Evolutionary conservation across 768 basidiomycete species (phyloP).

Genomic region (Auricularia sp.): DNA sequence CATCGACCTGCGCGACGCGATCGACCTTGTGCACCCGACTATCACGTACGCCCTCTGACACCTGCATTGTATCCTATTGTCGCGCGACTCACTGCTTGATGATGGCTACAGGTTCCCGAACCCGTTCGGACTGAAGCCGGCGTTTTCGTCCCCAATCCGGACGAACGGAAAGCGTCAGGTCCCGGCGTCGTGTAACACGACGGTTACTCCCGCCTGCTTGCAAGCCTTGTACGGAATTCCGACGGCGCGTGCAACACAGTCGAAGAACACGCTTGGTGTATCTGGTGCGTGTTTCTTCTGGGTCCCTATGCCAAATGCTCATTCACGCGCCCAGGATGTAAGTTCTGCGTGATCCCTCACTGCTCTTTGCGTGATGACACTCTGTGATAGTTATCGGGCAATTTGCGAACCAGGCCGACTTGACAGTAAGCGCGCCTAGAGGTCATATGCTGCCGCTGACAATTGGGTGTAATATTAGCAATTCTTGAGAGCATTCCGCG

Average conservation of each 20-base stretch:
- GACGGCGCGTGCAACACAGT: constrained; percentile 17
- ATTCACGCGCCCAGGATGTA: neutral
- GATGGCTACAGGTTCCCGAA: neutral
- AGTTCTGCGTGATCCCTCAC: constrained; percentile 27
- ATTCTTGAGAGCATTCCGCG: constrained; percentile 7
- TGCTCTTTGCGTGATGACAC: constrained; percentile 10
- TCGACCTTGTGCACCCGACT: constrained; percentile 2
- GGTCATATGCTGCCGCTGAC: neutral
- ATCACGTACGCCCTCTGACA: neutral
- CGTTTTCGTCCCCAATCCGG: neutral
- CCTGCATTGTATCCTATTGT: neutral
- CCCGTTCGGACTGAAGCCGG: neutral
- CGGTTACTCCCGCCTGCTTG: constrained; percentile 29
- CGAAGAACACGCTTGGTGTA: constrained; percentile 17
- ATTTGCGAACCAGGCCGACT: constrained; percentile 14
- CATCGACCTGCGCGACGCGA: neutral
- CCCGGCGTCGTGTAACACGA: constrained; percentile 17
- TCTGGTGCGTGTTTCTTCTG: neutral
- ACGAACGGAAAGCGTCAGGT: constrained; percentile 4
- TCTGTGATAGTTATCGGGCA: constrained; percentile 16
- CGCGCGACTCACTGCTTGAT: neutral
- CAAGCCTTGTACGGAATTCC: constrained; percentile 30
- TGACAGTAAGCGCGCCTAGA: constrained; percentile 6
- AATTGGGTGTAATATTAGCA: neutral
- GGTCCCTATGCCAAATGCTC: neutral